These are phyloP conservation scores for Globisporangium cylindrosporum DNA, from an alignment of 352 stramenopile genomes.

Conservation along the genomic window DNA sequence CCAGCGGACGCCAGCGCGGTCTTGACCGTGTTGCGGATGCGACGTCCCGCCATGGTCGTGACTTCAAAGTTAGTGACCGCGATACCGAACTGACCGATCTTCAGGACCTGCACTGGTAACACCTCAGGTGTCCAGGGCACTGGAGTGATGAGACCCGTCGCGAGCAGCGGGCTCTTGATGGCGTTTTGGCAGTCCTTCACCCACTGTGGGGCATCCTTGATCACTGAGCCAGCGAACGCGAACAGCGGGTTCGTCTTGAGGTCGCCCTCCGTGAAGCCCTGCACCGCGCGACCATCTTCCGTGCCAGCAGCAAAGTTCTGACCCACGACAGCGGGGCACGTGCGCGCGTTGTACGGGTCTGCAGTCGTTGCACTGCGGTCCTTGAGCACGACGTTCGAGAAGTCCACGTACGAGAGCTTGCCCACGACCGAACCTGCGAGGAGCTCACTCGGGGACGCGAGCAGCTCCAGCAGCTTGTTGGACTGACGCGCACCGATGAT, in stretches of 20 bases:
- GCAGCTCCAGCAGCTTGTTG: slow-evolving; percentile 26
- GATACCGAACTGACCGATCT: slow-evolving; percentile 53
- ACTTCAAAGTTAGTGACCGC: slow-evolving; percentile 58
- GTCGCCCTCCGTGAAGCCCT: slow-evolving; percentile 37
- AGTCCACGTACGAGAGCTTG: slow-evolving; percentile 47
- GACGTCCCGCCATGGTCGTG: slow-evolving; percentile 56
- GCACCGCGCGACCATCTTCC: slow-evolving; percentile 36
- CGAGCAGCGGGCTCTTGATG: slow-evolving; percentile 40
- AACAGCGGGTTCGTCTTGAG: slow-evolving; percentile 38
- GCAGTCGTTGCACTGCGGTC: slow-evolving; percentile 17
- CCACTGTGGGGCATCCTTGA: slow-evolving; percentile 37
- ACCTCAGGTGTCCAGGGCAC: slow-evolving; percentile 44
- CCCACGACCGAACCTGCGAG: slow-evolving; percentile 23
- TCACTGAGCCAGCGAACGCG: slow-evolving; percentile 15
- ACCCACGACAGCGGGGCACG: slow-evolving; percentile 43
- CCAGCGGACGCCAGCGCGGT: slow-evolving; percentile 20
- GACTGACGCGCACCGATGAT: slow-evolving; percentile 42
- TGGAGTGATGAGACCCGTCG: slow-evolving; percentile 38
- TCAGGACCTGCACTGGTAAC: slow-evolving; percentile 51
- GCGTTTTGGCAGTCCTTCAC: slow-evolving; percentile 34
- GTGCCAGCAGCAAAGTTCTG: slow-evolving; percentile 55
- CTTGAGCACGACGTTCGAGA: slow-evolving; percentile 38
- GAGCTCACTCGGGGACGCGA: slow-evolving; percentile 22
- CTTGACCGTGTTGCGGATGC: slow-evolving; percentile 44
- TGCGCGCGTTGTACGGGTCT: slow-evolving; percentile 31